These are phyloP conservation scores for Parathielavia appendiculata DNA, from an alignment of 495 filamentous ascomycete species.

Conservation along the genomic window DNA sequence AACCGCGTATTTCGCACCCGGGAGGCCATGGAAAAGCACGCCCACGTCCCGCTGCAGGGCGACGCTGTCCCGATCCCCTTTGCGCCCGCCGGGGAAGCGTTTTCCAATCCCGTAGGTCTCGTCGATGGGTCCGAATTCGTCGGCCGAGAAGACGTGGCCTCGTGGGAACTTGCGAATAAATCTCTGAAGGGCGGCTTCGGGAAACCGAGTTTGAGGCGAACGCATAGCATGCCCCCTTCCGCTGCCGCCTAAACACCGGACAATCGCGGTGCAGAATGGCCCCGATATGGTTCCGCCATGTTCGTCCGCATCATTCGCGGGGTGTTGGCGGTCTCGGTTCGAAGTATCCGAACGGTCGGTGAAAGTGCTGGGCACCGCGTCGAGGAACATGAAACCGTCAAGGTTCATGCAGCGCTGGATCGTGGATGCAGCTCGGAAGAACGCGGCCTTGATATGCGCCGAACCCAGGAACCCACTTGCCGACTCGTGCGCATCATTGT, in stretches of 20 bases:
- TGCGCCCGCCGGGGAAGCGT: conserved; percentile 9
- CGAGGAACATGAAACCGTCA: conserved; percentile 48
- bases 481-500: background rate
- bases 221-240: conserved; percentile 3
- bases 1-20: conserved; percentile 47
- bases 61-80: conserved; percentile 1
- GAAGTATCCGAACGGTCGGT: conserved; percentile 5
- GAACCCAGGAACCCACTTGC: conserved; percentile 29
- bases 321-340: background rate
- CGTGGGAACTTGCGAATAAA: conserved; percentile 37
- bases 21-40: conserved; percentile 32
- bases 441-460: conserved; percentile 33
- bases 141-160: conserved; percentile 41
- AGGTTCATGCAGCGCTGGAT: conserved; percentile 46
- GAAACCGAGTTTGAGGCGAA: conserved; percentile 25
- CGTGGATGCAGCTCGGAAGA: conserved; percentile 42
- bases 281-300: too few species aligned
- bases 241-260: conserved; percentile 19
- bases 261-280: conserved; percentile 24
- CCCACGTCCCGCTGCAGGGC: conserved; percentile 17
- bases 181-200: conserved; percentile 33
- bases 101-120: conserved; percentile 25
- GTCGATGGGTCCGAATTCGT: conserved; percentile 35
- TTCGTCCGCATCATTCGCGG: conserved; percentile 4
- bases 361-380: conserved; percentile 38